These are phyloP conservation scores for Torulaspora indica DNA, from an alignment of 805 yeast genomes.

Conservation along the genomic window DNA sequence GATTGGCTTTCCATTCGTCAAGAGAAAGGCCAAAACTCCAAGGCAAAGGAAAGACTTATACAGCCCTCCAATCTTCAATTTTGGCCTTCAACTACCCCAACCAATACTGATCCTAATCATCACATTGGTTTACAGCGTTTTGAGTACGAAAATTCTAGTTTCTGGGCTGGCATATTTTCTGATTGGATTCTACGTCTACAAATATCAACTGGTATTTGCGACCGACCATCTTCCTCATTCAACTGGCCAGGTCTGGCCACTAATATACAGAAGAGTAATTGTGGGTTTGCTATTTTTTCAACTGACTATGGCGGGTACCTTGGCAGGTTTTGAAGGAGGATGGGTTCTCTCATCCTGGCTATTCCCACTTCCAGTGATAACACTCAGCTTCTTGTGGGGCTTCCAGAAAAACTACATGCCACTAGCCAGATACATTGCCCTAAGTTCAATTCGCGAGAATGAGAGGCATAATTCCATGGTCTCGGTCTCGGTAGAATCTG, in stretches of 20 bases:
- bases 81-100: slow-evolving; percentile 87
- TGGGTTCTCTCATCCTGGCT: slow-evolving; percentile 67
- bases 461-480: slow-evolving; percentile 33
- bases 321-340: slow-evolving; percentile 73
- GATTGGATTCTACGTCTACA: slow-evolving; percentile 82
- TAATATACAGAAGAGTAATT: slow-evolving; percentile 75
- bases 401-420: slow-evolving; percentile 81
- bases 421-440: slow-evolving; percentile 76
- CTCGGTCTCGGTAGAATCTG: slow-evolving; percentile 26
- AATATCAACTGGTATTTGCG: slow-evolving; percentile 83
- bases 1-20: slow-evolving; percentile 65
- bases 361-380: slow-evolving; percentile 69
- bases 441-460: slow-evolving; percentile 64
- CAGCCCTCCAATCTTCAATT: slow-evolving; percentile 87
- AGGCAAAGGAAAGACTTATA: slow-evolving; percentile 70
- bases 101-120: slow-evolving; percentile 83
- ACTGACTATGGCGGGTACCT: slow-evolving; percentile 86
- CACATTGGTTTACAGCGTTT: slow-evolving; percentile 79
- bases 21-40: slow-evolving; percentile 67
- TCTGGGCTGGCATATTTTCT: slow-evolving; percentile 82
- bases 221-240: slow-evolving; percentile 96
- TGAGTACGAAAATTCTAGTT: slow-evolving; percentile 79
- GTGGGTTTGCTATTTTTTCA: slow-evolving; percentile 81
- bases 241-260: slow-evolving; percentile 94
- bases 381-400: slow-evolving; percentile 65